phyloP scores from a whole-genome alignment of 768 basidiomycete species.

The Clitopilus passeckerianus region DNA sequence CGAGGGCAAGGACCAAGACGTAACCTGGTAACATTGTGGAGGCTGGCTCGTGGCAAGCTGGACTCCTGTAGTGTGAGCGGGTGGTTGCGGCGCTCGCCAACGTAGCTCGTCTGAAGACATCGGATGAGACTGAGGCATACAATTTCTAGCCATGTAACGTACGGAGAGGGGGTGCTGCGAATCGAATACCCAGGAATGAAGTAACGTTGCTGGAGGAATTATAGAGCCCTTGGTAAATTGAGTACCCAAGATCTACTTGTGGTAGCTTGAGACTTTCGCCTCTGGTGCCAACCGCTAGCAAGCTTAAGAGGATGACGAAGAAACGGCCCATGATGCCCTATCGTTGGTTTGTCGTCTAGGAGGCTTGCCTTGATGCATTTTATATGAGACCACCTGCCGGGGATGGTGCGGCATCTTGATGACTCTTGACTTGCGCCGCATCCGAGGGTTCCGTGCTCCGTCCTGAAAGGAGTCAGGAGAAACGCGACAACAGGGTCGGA shows the following conservation, averaged over 20 bases:
- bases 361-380: too few species aligned
- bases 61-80: conserved; percentile 18
- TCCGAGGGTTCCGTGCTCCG: too few species aligned
- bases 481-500: too few species aligned
- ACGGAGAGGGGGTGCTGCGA: conserved; percentile 26
- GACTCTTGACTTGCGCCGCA: too few species aligned
- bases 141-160: neutral
- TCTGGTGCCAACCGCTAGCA: too few species aligned
- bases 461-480: too few species aligned
- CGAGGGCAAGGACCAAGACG: neutral
- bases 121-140: neutral
- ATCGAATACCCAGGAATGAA: conserved; percentile 24
- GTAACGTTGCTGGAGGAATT: conserved; percentile 13
- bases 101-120: conserved; percentile 12
- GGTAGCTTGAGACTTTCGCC: too few species aligned
- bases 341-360: too few species aligned
- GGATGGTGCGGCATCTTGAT: too few species aligned
- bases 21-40: conserved; percentile 14
- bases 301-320: too few species aligned
- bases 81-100: conserved; percentile 24
- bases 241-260: conserved; percentile 23
- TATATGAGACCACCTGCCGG: too few species aligned
- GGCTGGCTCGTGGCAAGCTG: conserved; percentile 26
- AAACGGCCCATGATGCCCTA: too few species aligned
- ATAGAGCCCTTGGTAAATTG: conserved; percentile 19